phyloP scores from a whole-genome alignment of 306 rosid genomes.

The Corylus avellana region DNA sequence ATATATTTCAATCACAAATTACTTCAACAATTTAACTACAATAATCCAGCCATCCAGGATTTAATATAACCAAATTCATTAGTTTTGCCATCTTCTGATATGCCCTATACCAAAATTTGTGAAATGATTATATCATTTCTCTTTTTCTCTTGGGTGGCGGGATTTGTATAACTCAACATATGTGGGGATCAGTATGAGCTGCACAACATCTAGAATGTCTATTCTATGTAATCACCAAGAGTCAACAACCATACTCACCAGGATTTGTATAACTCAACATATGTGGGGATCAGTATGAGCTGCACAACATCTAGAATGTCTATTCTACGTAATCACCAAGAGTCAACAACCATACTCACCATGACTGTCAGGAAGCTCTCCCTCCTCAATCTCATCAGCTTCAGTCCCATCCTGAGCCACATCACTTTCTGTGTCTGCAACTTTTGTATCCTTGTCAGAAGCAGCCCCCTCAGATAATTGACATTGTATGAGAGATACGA shows the following conservation, averaged over 20 bases:
- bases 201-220: constrained; percentile 10
- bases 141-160: background rate
- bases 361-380: constrained; percentile 95
- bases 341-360: constrained; percentile 59
- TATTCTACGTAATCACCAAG: constrained; percentile 17
- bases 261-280: background rate
- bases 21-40: background rate
- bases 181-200: constrained; percentile 3
- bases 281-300: constrained; percentile 8
- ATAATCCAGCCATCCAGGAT: background rate
- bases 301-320: constrained; percentile 10
- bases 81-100: background rate
- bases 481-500: constrained; percentile 82
- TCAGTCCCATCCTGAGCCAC: constrained; percentile 39
- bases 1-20: background rate
- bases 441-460: constrained; percentile 59
- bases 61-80: background rate
- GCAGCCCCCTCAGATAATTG: constrained; percentile 93
- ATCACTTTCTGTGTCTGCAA: constrained; percentile 35
- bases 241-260: constrained; percentile 59
- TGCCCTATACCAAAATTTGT: background rate
- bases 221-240: constrained; percentile 19
- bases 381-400: constrained; percentile 86
- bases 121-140: background rate
- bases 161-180: background rate